A percentile compares a stretch with the other conserved stretches of the same genome.
phyloP scores from a whole-genome alignment of 2,329 filamentous ascomycete genomes.

The Sarocladium oryzae region DNA sequence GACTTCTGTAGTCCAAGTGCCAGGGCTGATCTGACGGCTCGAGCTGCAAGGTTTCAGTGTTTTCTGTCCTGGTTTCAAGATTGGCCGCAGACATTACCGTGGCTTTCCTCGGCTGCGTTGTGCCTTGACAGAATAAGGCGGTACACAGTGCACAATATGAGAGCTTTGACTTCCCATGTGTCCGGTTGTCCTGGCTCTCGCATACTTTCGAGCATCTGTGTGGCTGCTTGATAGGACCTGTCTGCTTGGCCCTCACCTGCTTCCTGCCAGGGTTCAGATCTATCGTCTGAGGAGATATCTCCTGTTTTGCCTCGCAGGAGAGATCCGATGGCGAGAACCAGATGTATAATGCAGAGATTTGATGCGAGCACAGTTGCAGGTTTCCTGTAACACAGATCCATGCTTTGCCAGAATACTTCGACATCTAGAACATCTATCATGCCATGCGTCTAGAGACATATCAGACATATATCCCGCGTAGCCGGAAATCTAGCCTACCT shows the following conservation, averaged over 20 bases:
- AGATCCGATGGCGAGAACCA: slow-evolving; percentile 6
- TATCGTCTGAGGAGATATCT: not conserved
- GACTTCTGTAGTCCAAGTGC: slow-evolving; percentile 4
- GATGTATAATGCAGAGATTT: not conserved
- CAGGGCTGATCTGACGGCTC: not conserved
- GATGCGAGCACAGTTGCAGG: not conserved
- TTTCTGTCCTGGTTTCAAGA: no score
- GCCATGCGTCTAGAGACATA: not conserved
- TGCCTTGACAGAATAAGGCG: not conserved
- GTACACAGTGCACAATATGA: not conserved
- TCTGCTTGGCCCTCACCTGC: not conserved
- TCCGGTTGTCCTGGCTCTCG: not conserved
- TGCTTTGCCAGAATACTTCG: not conserved
- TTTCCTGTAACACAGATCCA: not conserved
- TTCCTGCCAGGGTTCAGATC: not conserved
- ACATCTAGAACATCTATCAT: slow-evolving; percentile 4
- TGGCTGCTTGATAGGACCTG: not conserved
- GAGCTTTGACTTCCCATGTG: not conserved
- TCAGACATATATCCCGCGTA: not conserved
- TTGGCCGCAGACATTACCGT: no score
- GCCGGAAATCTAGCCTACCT: not conserved
- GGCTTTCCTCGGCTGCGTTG: slow-evolving; percentile 1
- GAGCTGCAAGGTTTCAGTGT: no score
- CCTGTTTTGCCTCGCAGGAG: not conserved
- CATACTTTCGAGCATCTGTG: not conserved